phyloP scores from a whole-genome alignment of 192 early-diverging fungal genomes.

The Podila epigama region DNA sequence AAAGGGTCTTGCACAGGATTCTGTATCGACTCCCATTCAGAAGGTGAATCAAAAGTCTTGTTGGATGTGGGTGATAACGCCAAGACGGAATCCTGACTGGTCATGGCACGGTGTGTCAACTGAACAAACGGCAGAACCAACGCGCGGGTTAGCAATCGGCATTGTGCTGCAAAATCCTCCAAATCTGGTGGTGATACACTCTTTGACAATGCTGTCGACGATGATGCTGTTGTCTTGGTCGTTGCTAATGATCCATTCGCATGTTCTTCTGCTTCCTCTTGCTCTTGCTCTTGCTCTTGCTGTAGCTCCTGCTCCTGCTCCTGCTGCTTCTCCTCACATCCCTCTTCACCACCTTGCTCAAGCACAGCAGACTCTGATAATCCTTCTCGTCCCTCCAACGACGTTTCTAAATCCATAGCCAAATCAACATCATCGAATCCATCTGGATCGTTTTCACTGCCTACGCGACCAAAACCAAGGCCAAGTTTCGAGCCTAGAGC shows the following conservation, averaged over 20 bases:
- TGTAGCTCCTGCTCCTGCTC: neutral
- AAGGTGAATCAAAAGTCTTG: neutral
- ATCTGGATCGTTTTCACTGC: neutral
- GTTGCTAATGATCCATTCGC: neutral
- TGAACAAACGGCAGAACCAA: constrained; percentile 53
- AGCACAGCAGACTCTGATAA: too few species aligned
- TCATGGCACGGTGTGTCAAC: constrained; percentile 53
- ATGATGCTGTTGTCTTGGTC: neutral
- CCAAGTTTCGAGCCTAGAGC: constrained; percentile 29
- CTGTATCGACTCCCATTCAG: constrained; percentile 10
- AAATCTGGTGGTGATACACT: constrained; percentile 33
- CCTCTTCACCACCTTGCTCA: too few species aligned
- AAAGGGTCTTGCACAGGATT: constrained; percentile 11
- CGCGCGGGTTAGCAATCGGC: constrained; percentile 48
- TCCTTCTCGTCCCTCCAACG: too few species aligned
- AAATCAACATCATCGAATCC: neutral
- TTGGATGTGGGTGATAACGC: constrained; percentile 11
- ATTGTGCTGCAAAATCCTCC: constrained; percentile 54
- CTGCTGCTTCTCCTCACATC: neutral
- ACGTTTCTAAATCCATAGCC: too few species aligned
- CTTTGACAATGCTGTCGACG: constrained; percentile 9
- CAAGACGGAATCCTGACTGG: constrained; percentile 37
- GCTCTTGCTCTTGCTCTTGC: neutral
- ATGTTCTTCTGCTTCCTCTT: neutral
- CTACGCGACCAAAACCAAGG: too few species aligned